These are phyloP conservation scores for Dryadomyces sulphureus DNA, from an alignment of 2,329 filamentous ascomycete genomes.

Conservation along the genomic window DNA sequence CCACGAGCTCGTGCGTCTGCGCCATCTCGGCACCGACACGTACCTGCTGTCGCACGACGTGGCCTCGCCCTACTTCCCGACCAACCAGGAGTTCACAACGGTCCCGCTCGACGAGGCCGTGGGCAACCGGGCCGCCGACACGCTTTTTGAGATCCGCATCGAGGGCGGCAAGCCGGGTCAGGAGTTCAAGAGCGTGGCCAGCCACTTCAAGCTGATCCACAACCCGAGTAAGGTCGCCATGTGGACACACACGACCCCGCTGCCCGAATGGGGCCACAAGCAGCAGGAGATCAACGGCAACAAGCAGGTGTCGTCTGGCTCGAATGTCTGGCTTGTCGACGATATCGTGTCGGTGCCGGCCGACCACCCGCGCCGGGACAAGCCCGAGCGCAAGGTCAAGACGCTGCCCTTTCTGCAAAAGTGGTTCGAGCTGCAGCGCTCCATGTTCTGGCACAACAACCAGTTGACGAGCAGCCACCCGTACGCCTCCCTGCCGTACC, in stretches of 20 bases:
- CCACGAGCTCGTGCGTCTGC: slow-evolving; percentile 72
- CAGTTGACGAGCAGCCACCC: slow-evolving; percentile 94
- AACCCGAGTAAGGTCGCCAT: slow-evolving; percentile 91
- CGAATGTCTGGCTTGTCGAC: slow-evolving; percentile 90
- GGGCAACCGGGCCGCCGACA: slow-evolving; percentile 68
- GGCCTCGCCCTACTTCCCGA: slow-evolving; percentile 88
- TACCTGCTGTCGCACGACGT: slow-evolving; percentile 90
- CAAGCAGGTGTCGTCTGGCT: slow-evolving; percentile 80
- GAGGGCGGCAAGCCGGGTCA: slow-evolving; percentile 70
- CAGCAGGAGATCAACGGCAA: slow-evolving; percentile 99
- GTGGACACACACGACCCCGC: slow-evolving; percentile 91
- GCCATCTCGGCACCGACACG: slow-evolving; percentile 73
- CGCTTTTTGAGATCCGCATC: slow-evolving; percentile 81
- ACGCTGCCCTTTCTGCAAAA: slow-evolving; percentile 77
- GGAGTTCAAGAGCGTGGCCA: slow-evolving; percentile 79
- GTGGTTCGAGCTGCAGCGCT: slow-evolving; percentile 89
- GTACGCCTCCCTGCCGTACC: slow-evolving; percentile 85
- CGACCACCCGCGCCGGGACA: slow-evolving; percentile 59
- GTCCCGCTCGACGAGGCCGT: slow-evolving; percentile 57
- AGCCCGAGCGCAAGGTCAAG: slow-evolving; percentile 67
- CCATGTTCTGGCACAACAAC: slow-evolving; percentile 99
- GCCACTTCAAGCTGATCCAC: slow-evolving; percentile 93
- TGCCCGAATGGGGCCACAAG: slow-evolving; percentile 96
- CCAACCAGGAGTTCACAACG: slow-evolving; percentile 96
- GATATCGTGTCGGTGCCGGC: slow-evolving; percentile 67